phyloP scores from a whole-genome alignment of 148 eudicot genomes.

The Agrostemma githago region DNA sequence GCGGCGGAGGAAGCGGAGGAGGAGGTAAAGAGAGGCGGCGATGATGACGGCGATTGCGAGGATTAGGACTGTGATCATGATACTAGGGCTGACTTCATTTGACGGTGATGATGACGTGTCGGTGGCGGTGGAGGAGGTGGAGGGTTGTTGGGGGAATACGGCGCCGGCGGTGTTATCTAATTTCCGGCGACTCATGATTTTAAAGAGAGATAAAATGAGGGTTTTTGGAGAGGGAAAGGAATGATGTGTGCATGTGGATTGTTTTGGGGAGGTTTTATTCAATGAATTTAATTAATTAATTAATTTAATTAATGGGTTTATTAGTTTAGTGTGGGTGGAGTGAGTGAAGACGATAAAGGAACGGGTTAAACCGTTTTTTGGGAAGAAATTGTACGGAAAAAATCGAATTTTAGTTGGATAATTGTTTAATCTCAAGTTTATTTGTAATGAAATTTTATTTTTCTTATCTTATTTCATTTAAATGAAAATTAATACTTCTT shows the following conservation, averaged over 20 bases:
- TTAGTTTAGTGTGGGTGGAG: too few species aligned
- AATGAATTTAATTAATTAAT: too few species aligned
- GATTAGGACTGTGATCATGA: conserved; percentile 38
- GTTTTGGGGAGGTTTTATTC: background rate
- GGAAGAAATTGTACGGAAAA: too few species aligned
- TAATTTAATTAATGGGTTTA: too few species aligned
- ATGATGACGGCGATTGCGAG: conserved; percentile 53
- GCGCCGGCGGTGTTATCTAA: conserved; percentile 13
- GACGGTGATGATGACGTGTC: conserved; percentile 21
- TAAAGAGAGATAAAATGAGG: conserved; percentile 11
- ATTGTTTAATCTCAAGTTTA: too few species aligned
- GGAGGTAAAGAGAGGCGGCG: conserved; percentile 62
- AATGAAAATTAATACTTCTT: too few species aligned
- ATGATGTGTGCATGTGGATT: background rate
- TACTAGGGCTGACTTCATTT: conserved; percentile 22
- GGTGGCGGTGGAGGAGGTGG: conserved; percentile 6
- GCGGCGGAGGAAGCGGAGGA: conserved; percentile 51
- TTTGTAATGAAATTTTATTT: too few species aligned
- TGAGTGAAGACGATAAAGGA: too few species aligned
- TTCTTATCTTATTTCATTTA: too few species aligned
- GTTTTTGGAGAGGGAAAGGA: conserved; percentile 22
- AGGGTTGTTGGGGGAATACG: conserved; percentile 1
- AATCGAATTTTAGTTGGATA: too few species aligned
- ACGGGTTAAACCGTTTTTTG: too few species aligned
- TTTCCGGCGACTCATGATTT: conserved; percentile 18